Conservation (phyloP, 176 grass and related monocot species). For the Phragmites australis region DNA sequence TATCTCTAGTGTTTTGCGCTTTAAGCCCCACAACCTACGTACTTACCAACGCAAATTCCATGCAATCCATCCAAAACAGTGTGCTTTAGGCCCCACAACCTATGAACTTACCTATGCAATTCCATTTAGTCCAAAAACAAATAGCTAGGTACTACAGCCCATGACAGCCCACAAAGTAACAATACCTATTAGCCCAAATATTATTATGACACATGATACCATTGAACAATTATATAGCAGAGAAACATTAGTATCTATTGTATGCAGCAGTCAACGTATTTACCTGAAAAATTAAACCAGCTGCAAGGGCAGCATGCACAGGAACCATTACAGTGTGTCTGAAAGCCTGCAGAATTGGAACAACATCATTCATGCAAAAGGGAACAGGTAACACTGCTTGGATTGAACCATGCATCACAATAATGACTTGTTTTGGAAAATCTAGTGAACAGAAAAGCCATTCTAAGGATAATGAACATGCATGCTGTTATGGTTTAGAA, state of each 20-base stretch:
- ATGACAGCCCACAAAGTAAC: neutral
- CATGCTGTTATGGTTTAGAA: neutral
- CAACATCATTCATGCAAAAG: constrained; percentile 17
- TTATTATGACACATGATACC: neutral
- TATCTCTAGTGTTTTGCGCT: constrained; percentile 10
- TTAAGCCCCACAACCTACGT: neutral
- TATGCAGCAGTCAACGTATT: neutral
- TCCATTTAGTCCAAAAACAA: neutral
- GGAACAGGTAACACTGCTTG: neutral
- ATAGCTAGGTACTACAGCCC: neutral
- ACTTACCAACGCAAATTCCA: neutral
- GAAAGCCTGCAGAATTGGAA: constrained; percentile 71
- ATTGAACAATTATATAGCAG: neutral
- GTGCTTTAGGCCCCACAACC: neutral
- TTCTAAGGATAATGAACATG: neutral
- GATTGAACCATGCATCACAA: constrained; percentile 5
- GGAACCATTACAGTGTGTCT: constrained; percentile 77
- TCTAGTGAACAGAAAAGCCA: neutral
- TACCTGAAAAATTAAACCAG: constrained; percentile 89
- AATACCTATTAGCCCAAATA: neutral
- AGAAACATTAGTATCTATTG: neutral
- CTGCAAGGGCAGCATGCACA: constrained; percentile 67
- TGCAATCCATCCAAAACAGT: neutral
- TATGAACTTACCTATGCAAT: neutral
- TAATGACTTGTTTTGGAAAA: neutral